phyloP scores from a whole-genome alignment of 208 protist genomes.

The Crithidia bombi region DNA sequence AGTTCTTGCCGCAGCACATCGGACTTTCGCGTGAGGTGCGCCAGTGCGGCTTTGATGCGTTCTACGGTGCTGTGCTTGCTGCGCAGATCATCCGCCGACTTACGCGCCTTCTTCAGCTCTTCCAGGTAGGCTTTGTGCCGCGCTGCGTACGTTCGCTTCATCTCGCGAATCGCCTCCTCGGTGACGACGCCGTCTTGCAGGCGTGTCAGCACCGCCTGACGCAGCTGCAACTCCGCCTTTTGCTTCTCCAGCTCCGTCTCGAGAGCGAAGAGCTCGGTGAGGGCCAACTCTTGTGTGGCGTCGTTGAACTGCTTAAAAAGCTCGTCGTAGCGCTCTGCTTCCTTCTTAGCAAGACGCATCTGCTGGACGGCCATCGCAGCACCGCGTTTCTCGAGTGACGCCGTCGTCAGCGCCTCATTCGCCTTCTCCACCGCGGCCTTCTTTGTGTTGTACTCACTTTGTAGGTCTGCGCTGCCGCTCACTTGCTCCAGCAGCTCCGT shows the following conservation, averaged over 20 bases:
- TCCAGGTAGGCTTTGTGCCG: constrained; percentile 83
- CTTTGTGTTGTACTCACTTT: constrained; percentile 92
- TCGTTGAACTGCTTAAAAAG: constrained; percentile 49
- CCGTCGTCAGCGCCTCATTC: constrained; percentile 77
- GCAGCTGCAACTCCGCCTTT: constrained; percentile 64
- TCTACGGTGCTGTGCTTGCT: constrained; percentile 68
- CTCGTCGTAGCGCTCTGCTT: constrained; percentile 92
- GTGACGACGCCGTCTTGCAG: constrained; percentile 76
- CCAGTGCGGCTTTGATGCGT: constrained; percentile 66
- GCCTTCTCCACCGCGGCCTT: constrained; percentile 72
- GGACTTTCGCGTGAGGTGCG: constrained; percentile 70
- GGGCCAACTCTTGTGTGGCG: constrained; percentile 66
- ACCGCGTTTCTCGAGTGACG: constrained; percentile 90
- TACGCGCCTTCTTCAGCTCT: constrained; percentile 72
- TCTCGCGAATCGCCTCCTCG: constrained; percentile 72
- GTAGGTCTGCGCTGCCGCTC: constrained; percentile 92
- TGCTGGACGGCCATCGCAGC: constrained; percentile 93
- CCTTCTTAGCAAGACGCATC: constrained; percentile 95
- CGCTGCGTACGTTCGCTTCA: constrained; percentile 78
- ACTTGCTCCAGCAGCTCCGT: constrained; percentile 97
- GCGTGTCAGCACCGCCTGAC: constrained; percentile 53
- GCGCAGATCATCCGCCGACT: constrained; percentile 65
- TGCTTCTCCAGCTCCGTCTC: constrained; percentile 78
- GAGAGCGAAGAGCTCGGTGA: constrained; percentile 93
- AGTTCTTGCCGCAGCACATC: constrained; percentile 64